phyloP scores from a whole-genome alignment of 306 rosid genomes.

The Trichosanthes truncata region DNA sequence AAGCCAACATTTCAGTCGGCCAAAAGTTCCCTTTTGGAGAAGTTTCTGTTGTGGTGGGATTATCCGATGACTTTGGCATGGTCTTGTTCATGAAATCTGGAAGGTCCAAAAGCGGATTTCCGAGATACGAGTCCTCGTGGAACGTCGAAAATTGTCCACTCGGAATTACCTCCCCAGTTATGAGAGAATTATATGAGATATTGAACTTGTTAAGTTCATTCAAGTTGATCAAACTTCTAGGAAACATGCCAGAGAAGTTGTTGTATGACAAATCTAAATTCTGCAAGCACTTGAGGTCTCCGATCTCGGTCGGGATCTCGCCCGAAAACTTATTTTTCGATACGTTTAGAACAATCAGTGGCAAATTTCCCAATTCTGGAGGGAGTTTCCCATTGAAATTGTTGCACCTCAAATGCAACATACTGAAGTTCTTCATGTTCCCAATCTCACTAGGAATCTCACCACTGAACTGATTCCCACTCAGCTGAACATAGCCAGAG shows the following conservation, averaged over 20 bases:
- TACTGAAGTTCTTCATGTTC: slow-evolving; percentile 45
- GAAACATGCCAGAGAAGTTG: slow-evolving; percentile 68
- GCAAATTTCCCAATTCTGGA: slow-evolving; percentile 34
- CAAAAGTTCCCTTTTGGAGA: not conserved
- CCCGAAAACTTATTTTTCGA: slow-evolving; percentile 62
- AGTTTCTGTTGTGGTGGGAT: not conserved
- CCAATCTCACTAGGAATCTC: slow-evolving; percentile 60
- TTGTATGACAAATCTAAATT: slow-evolving; percentile 77
- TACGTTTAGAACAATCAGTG: slow-evolving; percentile 54
- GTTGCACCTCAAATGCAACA: slow-evolving; percentile 65
- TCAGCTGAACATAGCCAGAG: slow-evolving; percentile 76
- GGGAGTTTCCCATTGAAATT: slow-evolving; percentile 58
- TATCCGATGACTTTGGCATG: not conserved
- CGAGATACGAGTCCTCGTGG: slow-evolving; percentile 45
- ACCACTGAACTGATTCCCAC: slow-evolving; percentile 58
- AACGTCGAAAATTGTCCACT: slow-evolving; percentile 62
- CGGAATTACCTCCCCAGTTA: slow-evolving; percentile 46
- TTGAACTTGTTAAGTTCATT: slow-evolving; percentile 71
- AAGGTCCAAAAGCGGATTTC: slow-evolving; percentile 44
- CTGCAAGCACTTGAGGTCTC: slow-evolving; percentile 40
- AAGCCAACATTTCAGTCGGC: slow-evolving; percentile 20
- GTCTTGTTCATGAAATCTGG: slow-evolving; percentile 33
- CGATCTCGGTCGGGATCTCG: slow-evolving; percentile 51
- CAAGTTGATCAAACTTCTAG: slow-evolving; percentile 48
- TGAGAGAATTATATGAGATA: slow-evolving; percentile 64